Evolutionary conservation across 768 basidiomycete species (phyloP), one percentile per base, ranked within the genome.

Genomic region (Lactarius quietus): DNA sequence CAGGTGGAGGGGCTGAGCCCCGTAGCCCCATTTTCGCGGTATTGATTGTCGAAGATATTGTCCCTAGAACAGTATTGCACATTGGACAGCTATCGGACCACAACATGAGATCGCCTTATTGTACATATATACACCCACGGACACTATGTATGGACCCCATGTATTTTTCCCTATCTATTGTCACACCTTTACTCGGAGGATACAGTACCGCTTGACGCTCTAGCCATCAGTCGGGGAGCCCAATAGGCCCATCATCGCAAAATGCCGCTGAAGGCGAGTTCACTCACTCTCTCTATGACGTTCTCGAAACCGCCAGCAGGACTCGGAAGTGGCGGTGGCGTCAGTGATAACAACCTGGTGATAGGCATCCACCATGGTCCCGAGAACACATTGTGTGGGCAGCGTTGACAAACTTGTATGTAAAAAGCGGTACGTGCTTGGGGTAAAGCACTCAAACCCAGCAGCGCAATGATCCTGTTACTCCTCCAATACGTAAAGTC

Each of bases 321-420:
- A 9, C n/a, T n/a, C n/a, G n/a, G 84, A 85, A n/a, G 84, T 84
- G 6, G 88, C 87, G 20, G 81, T 83, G 58, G 78, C 79, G 68
- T 88, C 87, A 60, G 88, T 76, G 9, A 86, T 72, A 61, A 89
- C 76, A 68, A 83, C 87, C n/a, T n/a, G n/a, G n/a, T n/a, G n/a
- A n/a, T n/a, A n/a, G n/a, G 86, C 83, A 66, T 88, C 86, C n/a
- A 82, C 78, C 35, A 89, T 69, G 1, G 87, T 88, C 4, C 87
- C 87, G 14, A 81, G 75, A 31, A 89, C 87, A 68, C 88, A 88
- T 87, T n/a, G 65, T 54, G 17, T 3, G 33, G 33, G 33, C 33
- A 33, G 33, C 33, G n/a, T n/a, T n/a, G n/a, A n/a, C n/a, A n/a
- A n/a, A n/a, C n/a, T n/a, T n/a, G n/a, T n/a, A n/a, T n/a, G n/a